A percentile compares a stretch with the other conserved stretches of the same genome.
These are phyloP conservation scores for Platismatia glauca DNA, from an alignment of 495 filamentous ascomycete species.

Conservation along the genomic window DNA sequence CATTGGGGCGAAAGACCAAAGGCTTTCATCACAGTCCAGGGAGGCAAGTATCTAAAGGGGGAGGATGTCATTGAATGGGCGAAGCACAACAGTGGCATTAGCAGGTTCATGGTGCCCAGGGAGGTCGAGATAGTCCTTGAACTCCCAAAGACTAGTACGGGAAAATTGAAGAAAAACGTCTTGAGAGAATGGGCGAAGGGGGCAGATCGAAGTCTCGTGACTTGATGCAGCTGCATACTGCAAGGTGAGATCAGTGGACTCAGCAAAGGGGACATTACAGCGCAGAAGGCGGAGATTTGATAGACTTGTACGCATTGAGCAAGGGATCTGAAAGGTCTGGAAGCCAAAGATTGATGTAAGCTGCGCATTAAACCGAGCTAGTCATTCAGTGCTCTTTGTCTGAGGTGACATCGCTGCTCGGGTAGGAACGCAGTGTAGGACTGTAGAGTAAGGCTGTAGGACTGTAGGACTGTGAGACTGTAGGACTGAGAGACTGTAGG, in stretches of 20 bases:
- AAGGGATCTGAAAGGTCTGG: not conserved
- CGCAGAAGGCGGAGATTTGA: not conserved
- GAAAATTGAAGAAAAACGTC: constrained; percentile 94
- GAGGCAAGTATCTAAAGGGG: constrained; percentile 49
- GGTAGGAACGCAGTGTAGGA: not conserved
- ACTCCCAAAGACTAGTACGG: constrained; percentile 92
- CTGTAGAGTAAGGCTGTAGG: no score
- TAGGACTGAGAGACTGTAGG: no score
- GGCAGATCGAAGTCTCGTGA: constrained; percentile 20
- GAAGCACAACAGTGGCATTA: constrained; percentile 64
- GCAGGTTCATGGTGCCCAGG: constrained; percentile 89
- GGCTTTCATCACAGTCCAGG: constrained; percentile 77
- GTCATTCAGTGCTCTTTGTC: not conserved
- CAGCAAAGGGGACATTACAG: no score
- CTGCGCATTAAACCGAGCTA: not conserved
- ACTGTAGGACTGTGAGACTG: no score
- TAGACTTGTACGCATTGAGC: not conserved
- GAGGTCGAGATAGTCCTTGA: constrained; percentile 85
- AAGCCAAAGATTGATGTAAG: not conserved
- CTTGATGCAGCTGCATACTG: constrained; percentile 5
- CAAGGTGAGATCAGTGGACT: not conserved
- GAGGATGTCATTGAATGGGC: constrained; percentile 82
- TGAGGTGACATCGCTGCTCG: not conserved
- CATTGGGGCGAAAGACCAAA: constrained; percentile 96
- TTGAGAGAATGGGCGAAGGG: constrained; percentile 77